Conservation (phyloP, 192 early-diverging fungal species). For the Coemansia biformis region DNA sequence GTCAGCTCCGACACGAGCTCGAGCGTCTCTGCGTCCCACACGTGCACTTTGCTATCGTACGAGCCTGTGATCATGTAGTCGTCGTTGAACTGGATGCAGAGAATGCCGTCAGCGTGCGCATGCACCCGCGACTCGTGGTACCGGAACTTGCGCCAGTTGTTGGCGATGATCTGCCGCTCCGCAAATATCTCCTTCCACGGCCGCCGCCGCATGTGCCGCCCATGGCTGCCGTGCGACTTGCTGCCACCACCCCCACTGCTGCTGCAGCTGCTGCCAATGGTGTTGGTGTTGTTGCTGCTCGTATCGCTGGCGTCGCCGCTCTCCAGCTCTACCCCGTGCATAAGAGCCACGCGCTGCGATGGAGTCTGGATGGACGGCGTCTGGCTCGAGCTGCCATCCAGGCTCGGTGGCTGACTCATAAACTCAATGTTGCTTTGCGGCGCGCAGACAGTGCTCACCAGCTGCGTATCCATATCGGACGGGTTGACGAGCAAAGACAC, state of each 20-base stretch:
- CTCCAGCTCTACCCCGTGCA: constrained; percentile 2
- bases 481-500: constrained; percentile 45
- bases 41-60: constrained; percentile 78
- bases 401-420: constrained; percentile 26
- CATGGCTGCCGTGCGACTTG: too few species aligned
- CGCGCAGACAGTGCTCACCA: constrained; percentile 46
- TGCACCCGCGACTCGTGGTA: constrained; percentile 58
- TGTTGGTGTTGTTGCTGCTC: constrained; percentile 17
- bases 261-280: too few species aligned
- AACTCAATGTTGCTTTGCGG: constrained; percentile 37
- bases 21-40: constrained; percentile 87
- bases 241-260: too few species aligned
- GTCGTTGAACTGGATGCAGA: constrained; percentile 86
- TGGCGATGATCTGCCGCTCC: constrained; percentile 83
- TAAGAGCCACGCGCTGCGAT: not conserved
- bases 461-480: constrained; percentile 21
- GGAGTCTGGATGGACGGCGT: not conserved
- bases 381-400: not conserved
- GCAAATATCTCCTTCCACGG: constrained; percentile 96
- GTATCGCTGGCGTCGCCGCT: constrained; percentile 28
- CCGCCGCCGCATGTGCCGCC: constrained; percentile 43
- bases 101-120: constrained; percentile 87
- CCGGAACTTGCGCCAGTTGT: constrained; percentile 87
- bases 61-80: constrained; percentile 79
- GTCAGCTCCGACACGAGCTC: constrained; percentile 67